Evolutionary conservation across 305 asterid genomes (phyloP), one percentile per base, ranked within the genome.

Genomic region (Ruellia speciosa): DNA sequence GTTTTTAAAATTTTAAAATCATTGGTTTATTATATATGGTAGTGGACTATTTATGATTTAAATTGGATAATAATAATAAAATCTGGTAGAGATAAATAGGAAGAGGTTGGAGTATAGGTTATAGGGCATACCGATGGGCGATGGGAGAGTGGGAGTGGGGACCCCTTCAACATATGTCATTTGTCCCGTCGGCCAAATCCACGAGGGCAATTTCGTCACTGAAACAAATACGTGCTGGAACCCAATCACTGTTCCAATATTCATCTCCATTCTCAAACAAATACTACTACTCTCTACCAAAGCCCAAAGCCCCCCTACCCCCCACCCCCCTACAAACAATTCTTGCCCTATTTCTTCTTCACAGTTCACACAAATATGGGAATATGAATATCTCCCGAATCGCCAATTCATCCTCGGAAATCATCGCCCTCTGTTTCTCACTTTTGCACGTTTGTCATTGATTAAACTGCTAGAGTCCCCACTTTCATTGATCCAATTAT

Each of bases 151-250:
- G 76, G 61, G 16, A 77, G 71, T 55, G 74, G 57, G 55, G 76
- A 67, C 72, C 72, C 79, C 59, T 55, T 6, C 76, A 82, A 82
- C 55, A 76, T 8, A 1, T 24, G 31, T 24, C 2, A 63, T 45
- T 52, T 60, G 83, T 41, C 69, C 58, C 24, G 52, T 56, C 61
- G 51, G 0, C 6, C 48, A 54, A 58, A 62, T 17, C 51, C 52
- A 14, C 14, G 66, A 59, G 84, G 89, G 77, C 49, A 73, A 61
- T 66, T 66, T 73, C 76, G 89, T 79, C 75, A 78, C 31, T 24
- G 3, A 6, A 48, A n/a, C 31, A 24, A 24, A 2, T 24, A 24
- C 31, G 31, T 4, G 31, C 3, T 24, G 31, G 3, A 24, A 1
- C 4, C 31, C 31, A 2, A 1, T 24, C 31, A 24, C 31, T 24